Conservation (phyloP, 2,329 filamentous ascomycete species). For the Talaromyces atroroseus region DNA sequence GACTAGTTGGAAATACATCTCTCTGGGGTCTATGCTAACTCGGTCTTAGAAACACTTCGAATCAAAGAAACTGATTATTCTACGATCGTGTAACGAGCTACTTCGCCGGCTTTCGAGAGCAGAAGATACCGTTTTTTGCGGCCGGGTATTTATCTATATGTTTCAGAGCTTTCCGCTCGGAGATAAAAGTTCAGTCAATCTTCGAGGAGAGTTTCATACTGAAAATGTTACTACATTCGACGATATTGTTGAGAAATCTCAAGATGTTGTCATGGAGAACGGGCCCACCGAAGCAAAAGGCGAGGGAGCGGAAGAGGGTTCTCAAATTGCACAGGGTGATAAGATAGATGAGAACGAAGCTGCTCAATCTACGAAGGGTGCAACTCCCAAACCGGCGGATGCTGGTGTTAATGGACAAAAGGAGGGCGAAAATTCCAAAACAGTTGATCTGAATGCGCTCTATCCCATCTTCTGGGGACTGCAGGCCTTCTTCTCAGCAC, state of each 20-base stretch:
- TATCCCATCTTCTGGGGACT: constrained; percentile 94
- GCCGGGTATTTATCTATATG: constrained; percentile 94
- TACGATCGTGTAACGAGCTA: constrained; percentile 93
- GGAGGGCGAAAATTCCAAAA: constrained; percentile 38
- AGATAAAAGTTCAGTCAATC: constrained; percentile 94
- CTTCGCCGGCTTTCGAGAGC: constrained; percentile 89
- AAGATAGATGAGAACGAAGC: constrained; percentile 16
- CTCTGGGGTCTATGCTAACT: constrained; percentile 19
- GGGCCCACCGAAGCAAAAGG: constrained; percentile 31
- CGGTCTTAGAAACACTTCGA: constrained; percentile 59
- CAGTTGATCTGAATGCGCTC: constrained; percentile 63
- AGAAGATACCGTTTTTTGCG: constrained; percentile 95
- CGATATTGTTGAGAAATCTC: constrained; percentile 41
- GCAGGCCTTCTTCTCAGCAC: constrained; percentile 87
- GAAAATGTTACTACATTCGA: constrained; percentile 91
- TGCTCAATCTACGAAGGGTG: constrained; percentile 11
- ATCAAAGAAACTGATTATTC: constrained; percentile 79
- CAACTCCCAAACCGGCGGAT: neutral
- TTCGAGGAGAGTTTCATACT: constrained; percentile 89
- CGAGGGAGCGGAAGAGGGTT: constrained; percentile 27
- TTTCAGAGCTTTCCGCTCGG: constrained; percentile 97
- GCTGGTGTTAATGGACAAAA: constrained; percentile 14
- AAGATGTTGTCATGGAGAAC: constrained; percentile 60
- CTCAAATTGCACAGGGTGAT: constrained; percentile 25
- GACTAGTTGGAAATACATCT: neutral